Percentiles rank a stretch among this genome's conserved stretches.
Evolutionary conservation across 2,329 filamentous ascomycete genomes (phyloP).

Genomic region (Curvularia sp.): DNA sequence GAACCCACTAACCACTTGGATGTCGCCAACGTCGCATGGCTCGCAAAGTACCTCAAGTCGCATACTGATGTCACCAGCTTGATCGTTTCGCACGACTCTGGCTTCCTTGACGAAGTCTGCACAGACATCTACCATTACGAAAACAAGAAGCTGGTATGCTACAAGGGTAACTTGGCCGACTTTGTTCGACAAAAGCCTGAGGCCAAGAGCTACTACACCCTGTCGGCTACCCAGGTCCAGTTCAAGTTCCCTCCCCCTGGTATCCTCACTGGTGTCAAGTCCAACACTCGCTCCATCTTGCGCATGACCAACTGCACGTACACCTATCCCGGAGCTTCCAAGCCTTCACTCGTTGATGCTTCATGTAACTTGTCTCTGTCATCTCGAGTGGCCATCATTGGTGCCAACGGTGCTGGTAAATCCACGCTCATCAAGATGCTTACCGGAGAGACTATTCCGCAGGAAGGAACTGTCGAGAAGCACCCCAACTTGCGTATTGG

Average conservation of each 20-base stretch:
- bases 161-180: conserved; percentile 79
- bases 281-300: conserved; percentile 89
- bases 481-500: conserved; percentile 98
- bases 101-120: conserved; percentile 95
- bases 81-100: conserved; percentile 98
- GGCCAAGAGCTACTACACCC: conserved; percentile 97
- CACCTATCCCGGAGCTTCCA: conserved; percentile 88
- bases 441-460: conserved; percentile 88
- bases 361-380: conserved; percentile 88
- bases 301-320: conserved; percentile 92
- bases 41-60: conserved; percentile 93
- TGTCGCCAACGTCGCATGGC: conserved; percentile 93
- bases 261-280: conserved; percentile 94
- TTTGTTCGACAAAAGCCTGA: conserved; percentile 93
- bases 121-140: conserved; percentile 99
- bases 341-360: conserved; percentile 86
- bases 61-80: conserved; percentile 96
- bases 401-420: conserved; percentile 96
- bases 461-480: conserved; percentile 89
- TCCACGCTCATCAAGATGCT: conserved; percentile 97
- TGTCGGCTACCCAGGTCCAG: conserved; percentile 84
- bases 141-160: conserved; percentile 90
- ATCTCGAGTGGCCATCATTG: conserved; percentile 94
- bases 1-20: conserved; percentile 99
- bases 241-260: conserved; percentile 99